Conservation (phyloP, 805 yeast genomes). For the Kodamaea fukazawae region DNA sequence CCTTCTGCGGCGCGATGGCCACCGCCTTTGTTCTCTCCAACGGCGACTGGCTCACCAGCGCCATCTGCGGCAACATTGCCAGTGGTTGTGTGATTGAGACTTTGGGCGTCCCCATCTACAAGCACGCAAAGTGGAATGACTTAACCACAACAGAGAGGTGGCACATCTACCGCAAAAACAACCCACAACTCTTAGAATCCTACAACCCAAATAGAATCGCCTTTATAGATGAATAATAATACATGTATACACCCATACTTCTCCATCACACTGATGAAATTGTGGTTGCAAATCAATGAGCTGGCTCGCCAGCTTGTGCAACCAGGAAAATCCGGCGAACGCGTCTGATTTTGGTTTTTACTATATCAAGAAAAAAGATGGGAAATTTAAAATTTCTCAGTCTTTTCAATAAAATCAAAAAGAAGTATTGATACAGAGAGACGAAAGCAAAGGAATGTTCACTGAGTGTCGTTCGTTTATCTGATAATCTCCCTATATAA, state of each 20-base stretch:
- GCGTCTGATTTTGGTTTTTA: constrained; percentile 2
- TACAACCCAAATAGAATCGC: constrained; percentile 2
- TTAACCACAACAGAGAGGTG: constrained; percentile 44
- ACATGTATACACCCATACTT: not conserved
- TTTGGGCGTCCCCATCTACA: constrained; percentile 50
- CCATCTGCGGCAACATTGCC: constrained; percentile 68
- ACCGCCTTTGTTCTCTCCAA: constrained; percentile 53
- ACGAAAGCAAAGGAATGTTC: constrained; percentile 6
- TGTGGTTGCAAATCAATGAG: not conserved
- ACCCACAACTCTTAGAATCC: constrained; percentile 8
- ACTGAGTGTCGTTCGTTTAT: constrained; percentile 1
- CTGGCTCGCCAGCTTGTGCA: not conserved
- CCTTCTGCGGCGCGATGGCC: constrained; percentile 45
- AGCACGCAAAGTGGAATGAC: constrained; percentile 61
- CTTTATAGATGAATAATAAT: not conserved
- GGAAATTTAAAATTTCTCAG: constrained; percentile 3
- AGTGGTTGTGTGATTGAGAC: constrained; percentile 83
- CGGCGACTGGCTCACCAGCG: constrained; percentile 50
- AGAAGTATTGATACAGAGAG: not conserved
- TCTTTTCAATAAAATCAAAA: constrained; percentile 1
- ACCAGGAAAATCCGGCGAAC: not conserved
- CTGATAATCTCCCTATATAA: constrained; percentile 6
- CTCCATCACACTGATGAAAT: not conserved
- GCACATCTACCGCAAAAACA: constrained; percentile 30
- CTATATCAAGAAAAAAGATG: constrained; percentile 1